A percentile compares a stretch with the other conserved stretches of the same genome.
phyloP scores from a whole-genome alignment of 1,284 basidiomycete genomes.

The Fistulinella cinereoalba region DNA sequence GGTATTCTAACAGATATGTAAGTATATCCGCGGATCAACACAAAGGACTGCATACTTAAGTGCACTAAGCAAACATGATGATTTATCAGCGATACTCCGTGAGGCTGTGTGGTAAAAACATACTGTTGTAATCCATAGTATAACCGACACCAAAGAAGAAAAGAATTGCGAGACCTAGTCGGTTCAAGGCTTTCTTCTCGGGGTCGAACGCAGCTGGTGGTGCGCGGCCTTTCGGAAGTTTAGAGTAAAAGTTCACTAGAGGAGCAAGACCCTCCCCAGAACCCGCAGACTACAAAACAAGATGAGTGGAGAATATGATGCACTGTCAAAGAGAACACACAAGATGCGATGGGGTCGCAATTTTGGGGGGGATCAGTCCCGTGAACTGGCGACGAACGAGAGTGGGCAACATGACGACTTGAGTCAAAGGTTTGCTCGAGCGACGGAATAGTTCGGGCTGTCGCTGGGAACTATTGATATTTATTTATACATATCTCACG shows the following conservation, averaged over 20 bases:
- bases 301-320: neutral
- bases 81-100: conserved; percentile 3
- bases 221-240: conserved; percentile 79
- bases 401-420: conserved; percentile 68
- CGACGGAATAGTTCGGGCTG: conserved; percentile 25
- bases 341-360: conserved; percentile 86
- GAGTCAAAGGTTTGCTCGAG: neutral
- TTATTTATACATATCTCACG: conserved; percentile 21
- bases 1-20: conserved; percentile 59
- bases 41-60: conserved; percentile 55
- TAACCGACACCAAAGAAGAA: conserved; percentile 83
- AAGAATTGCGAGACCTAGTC: conserved; percentile 69
- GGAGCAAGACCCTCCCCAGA: conserved; percentile 76
- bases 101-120: conserved; percentile 36
- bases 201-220: conserved; percentile 65
- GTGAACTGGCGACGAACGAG: conserved; percentile 79
- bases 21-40: conserved; percentile 17
- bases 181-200: conserved; percentile 83
- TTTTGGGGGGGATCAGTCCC: conserved; percentile 89
- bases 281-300: conserved; percentile 60
- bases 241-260: conserved; percentile 93
- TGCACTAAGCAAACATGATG: conserved; percentile 54
- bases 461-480: conserved; percentile 8
- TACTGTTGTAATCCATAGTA: conserved; percentile 89
- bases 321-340: conserved; percentile 44